Percentiles rank a stretch among this genome's conserved stretches.
phyloP scores from a whole-genome alignment of 73 alveolate genomes.

The Durusdinium trenchii region DNA sequence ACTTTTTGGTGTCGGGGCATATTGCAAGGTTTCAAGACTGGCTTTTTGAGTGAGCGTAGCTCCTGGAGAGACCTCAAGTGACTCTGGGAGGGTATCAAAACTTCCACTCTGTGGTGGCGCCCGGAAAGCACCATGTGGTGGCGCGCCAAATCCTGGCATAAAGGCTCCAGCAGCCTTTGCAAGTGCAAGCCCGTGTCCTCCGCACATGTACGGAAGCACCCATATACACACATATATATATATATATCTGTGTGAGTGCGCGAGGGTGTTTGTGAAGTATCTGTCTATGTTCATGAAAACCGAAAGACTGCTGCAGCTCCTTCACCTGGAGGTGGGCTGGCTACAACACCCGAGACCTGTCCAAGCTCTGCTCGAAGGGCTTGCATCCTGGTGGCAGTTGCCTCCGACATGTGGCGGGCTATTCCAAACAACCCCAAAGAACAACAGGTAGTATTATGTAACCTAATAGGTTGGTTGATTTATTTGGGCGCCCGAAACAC shows the following conservation, averaged over 20 bases:
- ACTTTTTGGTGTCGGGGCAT: too few relatives aligned
- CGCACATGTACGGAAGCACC: background rate
- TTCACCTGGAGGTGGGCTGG: background rate
- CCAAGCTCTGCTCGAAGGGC: background rate
- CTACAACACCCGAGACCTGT: background rate
- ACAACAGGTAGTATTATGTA: too few relatives aligned
- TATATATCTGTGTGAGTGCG: too few relatives aligned
- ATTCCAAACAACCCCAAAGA: too few relatives aligned
- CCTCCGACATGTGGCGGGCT: background rate
- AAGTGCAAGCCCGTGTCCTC: background rate
- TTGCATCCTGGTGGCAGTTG: background rate
- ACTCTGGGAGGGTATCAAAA: background rate
- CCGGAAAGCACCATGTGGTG: background rate
- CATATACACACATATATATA: too few relatives aligned
- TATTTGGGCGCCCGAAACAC: background rate
- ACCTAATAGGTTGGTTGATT: background rate
- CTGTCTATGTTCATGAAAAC: background rate
- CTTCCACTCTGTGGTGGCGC: background rate
- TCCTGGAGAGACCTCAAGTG: background rate
- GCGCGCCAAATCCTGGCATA: background rate
- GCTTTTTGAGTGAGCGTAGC: background rate
- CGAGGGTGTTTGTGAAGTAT: background rate
- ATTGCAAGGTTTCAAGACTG: background rate
- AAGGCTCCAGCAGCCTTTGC: slow-evolving; percentile 23
- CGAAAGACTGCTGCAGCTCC: background rate